Base-by-base conservation (phyloP, 169 alveolate genomes). In the Amoebophrya sp. region DNA sequence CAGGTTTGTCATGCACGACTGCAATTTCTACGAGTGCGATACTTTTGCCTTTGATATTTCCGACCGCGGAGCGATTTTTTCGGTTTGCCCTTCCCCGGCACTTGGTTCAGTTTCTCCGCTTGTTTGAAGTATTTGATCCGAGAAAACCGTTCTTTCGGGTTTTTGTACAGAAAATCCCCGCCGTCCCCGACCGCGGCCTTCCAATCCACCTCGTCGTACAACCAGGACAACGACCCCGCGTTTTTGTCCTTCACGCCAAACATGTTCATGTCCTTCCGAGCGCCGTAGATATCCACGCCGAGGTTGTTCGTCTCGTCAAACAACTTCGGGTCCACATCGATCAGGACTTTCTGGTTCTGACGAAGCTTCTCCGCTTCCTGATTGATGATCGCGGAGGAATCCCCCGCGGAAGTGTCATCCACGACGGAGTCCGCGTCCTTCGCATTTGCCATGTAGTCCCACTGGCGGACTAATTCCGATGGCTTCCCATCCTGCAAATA, bases 281-380 rank as follows among this genome's bases (percentile, higher is more conserved):
- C 35, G 10, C 83, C 83, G 35, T 25, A 66, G 35, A 66, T 66
- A 25, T 66, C 83, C 38, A 66, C 83, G 83, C 83, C 83, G 39
- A 66, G 29, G 83, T 66, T 66, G 35, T 66, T 66, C 83, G 83
- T 66, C 83, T 66, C 83, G 83, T 66, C 35, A 25, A 66, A 66
- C 29, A 66, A 12, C 12, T 41, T 66, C 35, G 83, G 35, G 29
- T 18, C 29, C 38, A 3, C 83, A 66, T 66, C 83, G 7, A 66
- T 25, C 54, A 7, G 2, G 23, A 41, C 54, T 12, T 12, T 2
- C 54, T 41, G 54, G 23, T 12, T 41, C 12, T 12, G 23, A 2
- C 2, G 54, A 2, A 41, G 54, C 54, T n/a, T n/a, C n/a, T n/a
- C n/a, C n/a, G n/a, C n/a, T n/a, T n/a, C 83, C 35, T 7, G 32